These are phyloP conservation scores for Erythrobasidium yunnanense DNA, from an alignment of 768 basidiomycete genomes.

Conservation along the genomic window DNA sequence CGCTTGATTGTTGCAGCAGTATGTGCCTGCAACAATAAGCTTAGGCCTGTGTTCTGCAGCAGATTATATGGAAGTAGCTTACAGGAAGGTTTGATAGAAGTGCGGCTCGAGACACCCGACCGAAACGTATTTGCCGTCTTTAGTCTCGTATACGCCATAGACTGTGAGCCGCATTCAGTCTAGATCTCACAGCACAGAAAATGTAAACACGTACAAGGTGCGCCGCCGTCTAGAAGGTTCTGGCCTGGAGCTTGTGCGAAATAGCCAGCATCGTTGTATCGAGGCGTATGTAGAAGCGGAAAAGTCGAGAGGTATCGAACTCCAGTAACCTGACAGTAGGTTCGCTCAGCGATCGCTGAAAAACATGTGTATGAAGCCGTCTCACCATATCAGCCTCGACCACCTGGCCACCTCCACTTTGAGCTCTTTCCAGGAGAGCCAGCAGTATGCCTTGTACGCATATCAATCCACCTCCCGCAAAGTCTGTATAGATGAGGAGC, in stretches of 20 bases:
- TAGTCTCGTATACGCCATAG: constrained; percentile 62
- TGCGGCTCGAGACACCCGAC: constrained; percentile 42
- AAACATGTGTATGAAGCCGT: no score
- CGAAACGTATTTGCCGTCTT: constrained; percentile 63
- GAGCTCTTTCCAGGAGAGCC: constrained; percentile 58
- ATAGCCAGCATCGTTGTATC: no score
- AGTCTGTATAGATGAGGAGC: no score
- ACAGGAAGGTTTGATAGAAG: constrained; percentile 34
- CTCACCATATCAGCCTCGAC: constrained; percentile 70
- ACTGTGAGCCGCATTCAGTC: constrained; percentile 37
- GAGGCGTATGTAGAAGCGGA: constrained; percentile 44
- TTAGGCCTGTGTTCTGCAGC: no score
- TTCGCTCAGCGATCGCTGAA: neutral
- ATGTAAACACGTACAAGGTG: constrained; percentile 47
- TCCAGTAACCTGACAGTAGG: constrained; percentile 58
- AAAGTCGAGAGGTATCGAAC: constrained; percentile 66
- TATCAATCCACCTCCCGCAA: constrained; percentile 67
- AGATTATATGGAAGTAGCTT: neutral
- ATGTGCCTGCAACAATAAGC: no score
- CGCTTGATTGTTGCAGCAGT: no score
- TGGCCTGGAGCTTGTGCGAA: no score
- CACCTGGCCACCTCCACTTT: constrained; percentile 60
- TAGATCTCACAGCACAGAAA: no score
- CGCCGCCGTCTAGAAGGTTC: constrained; percentile 59
- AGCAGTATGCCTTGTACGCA: constrained; percentile 64